These are phyloP conservation scores for Endoconidiophora laricicola DNA, from an alignment of 2,329 filamentous ascomycete species.

Conservation along the genomic window DNA sequence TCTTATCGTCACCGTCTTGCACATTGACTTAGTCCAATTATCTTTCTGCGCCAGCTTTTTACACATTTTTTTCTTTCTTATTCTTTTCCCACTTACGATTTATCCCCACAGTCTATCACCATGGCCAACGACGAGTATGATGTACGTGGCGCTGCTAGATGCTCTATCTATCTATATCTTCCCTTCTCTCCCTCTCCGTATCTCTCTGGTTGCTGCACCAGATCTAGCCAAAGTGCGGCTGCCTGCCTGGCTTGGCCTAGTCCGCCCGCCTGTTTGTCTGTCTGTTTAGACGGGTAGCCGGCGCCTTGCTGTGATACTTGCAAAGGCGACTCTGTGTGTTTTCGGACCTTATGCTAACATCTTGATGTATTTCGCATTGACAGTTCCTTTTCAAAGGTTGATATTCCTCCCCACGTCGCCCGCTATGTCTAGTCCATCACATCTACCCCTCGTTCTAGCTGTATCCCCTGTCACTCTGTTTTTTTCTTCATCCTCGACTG, in stretches of 20 bases:
- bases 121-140: slow-evolving; percentile 99
- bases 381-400: slow-evolving; percentile 98
- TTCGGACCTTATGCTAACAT: neutral
- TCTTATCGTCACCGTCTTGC: neutral
- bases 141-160: slow-evolving; percentile 34
- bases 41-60: neutral
- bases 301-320: neutral
- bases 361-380: slow-evolving; percentile 12
- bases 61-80: neutral
- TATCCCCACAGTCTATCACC: slow-evolving; percentile 22
- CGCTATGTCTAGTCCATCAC: neutral
- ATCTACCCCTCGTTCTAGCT: slow-evolving; percentile 11
- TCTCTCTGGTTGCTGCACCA: too few relatives aligned
- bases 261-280: too few relatives aligned
- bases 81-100: slow-evolving; percentile 10
- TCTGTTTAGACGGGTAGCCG: too few relatives aligned
- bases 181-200: too few relatives aligned
- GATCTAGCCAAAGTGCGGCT: too few relatives aligned
- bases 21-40: neutral
- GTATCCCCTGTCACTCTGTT: slow-evolving; percentile 4
- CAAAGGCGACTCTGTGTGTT: slow-evolving; percentile 12
- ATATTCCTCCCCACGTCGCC: slow-evolving; percentile 17
- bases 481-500: slow-evolving; percentile 16
- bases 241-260: too few relatives aligned
- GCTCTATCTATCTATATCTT: slow-evolving; percentile 6